Evolutionary conservation across 2,329 filamentous ascomycete species (phyloP).

Genomic region (Graphilbum ipis-grandicollis): DNA sequence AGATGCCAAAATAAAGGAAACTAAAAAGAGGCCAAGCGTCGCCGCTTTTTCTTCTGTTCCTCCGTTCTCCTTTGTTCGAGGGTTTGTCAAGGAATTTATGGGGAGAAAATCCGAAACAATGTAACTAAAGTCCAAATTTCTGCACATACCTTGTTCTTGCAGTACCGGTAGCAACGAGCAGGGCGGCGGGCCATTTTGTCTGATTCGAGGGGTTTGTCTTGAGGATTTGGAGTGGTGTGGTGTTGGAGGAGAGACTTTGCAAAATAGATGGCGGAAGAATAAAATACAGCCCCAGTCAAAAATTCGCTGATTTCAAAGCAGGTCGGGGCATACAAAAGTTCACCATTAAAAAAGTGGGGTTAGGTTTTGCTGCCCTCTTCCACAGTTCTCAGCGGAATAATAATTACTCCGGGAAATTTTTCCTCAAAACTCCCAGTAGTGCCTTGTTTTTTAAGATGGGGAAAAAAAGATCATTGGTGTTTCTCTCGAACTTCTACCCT

Average conservation of each 20-base stretch:
- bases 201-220: too few species aligned
- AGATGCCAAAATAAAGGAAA: too few species aligned
- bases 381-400: conserved; percentile 6
- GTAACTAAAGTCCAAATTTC: conserved; percentile 1
- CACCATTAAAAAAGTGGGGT: conserved; percentile 15
- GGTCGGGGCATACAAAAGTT: conserved; percentile 6
- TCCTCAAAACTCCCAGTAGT: too few species aligned
- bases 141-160: conserved; percentile 96
- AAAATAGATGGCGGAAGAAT: too few species aligned
- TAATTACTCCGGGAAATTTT: not conserved
- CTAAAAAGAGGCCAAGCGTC: too few species aligned
- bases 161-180: conserved; percentile 99
- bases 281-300: conserved; percentile 1
- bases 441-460: not conserved
- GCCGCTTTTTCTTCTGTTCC: too few species aligned
- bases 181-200: conserved; percentile 99
- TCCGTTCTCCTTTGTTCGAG: too few species aligned
- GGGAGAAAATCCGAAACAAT: too few species aligned
- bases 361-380: conserved; percentile 17
- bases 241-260: conserved; percentile 20
- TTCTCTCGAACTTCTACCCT: too few species aligned
- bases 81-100: too few species aligned
- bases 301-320: conserved; percentile 39
- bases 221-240: conserved; percentile 24
- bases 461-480: too few species aligned